phyloP scores from a whole-genome alignment of 306 rosid species.

The Castanea sativa region DNA sequence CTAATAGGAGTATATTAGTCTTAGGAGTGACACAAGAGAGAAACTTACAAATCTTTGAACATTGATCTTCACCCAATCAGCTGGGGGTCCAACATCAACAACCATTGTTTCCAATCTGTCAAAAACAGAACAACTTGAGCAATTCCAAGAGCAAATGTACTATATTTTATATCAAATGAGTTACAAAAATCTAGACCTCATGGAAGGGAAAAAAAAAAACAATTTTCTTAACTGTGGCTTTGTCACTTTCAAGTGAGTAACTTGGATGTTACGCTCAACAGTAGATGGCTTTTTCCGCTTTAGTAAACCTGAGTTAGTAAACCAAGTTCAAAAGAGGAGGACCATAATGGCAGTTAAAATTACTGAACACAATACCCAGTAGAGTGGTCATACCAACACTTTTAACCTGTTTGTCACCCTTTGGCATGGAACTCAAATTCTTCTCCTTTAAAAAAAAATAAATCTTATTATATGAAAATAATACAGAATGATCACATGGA shows the following conservation, averaged over 20 bases:
- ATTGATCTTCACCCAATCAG: slow-evolving; percentile 98
- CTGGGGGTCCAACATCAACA: slow-evolving; percentile 90
- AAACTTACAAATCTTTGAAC: slow-evolving; percentile 88
- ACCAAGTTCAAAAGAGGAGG: slow-evolving; percentile 6
- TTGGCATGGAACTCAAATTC: slow-evolving; percentile 62
- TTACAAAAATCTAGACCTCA: not conserved
- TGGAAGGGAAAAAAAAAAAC: slow-evolving; percentile 3
- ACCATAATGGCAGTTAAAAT: not conserved
- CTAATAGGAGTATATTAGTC: not conserved
- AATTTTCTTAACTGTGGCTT: slow-evolving; percentile 66
- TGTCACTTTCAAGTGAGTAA: slow-evolving; percentile 66
- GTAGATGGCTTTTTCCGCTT: slow-evolving; percentile 82
- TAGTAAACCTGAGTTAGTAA: slow-evolving; percentile 56
- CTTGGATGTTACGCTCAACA: slow-evolving; percentile 66
- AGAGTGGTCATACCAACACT: slow-evolving; percentile 62
- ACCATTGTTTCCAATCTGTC: slow-evolving; percentile 80
- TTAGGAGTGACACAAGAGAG: slow-evolving; percentile 8
- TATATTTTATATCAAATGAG: not conserved
- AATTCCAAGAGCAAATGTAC: slow-evolving; percentile 18
- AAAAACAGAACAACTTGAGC: slow-evolving; percentile 18
- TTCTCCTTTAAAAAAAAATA: slow-evolving; percentile 50
- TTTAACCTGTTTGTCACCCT: slow-evolving; percentile 94
- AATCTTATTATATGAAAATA: slow-evolving; percentile 15
- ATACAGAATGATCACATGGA: not conserved
- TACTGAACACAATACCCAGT: slow-evolving; percentile 8